Percentiles rank a stretch among this genome's conserved stretches.
Evolutionary conservation across 1,139 yeast genomes (phyloP).

Genomic region (Scheffersomyces insectosa): DNA sequence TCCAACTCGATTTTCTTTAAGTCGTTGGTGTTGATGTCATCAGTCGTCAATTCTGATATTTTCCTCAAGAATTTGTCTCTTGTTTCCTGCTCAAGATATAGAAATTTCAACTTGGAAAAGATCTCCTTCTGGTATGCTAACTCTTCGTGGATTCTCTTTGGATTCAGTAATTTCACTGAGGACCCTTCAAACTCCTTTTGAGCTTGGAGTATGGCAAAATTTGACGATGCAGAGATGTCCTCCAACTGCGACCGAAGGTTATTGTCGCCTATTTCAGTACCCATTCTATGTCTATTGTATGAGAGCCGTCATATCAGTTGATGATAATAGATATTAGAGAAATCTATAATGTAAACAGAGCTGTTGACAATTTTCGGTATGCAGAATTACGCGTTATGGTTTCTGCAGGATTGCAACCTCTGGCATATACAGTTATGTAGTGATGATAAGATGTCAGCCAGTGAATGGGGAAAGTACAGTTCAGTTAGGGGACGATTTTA

Average conservation of each 20-base stretch:
- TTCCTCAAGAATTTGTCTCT: conserved; percentile 55
- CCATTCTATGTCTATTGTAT: neutral
- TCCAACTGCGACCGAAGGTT: too few relatives aligned
- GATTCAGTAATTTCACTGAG: conserved; percentile 18
- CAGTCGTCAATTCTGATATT: conserved; percentile 15
- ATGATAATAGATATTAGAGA: neutral
- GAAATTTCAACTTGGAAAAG: conserved; percentile 55
- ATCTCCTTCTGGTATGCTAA: conserved; percentile 35
- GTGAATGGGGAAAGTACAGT: too few relatives aligned
- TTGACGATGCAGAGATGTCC: too few relatives aligned
- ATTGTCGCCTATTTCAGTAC: neutral
- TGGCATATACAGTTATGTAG: too few relatives aligned
- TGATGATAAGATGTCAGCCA: too few relatives aligned
- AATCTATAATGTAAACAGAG: too few relatives aligned
- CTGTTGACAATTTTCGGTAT: too few relatives aligned
- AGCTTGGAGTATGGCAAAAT: conserved; percentile 9
- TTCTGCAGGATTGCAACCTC: too few relatives aligned
- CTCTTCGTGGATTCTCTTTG: conserved; percentile 31
- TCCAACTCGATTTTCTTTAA: conserved; percentile 18
- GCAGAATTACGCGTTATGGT: too few relatives aligned
- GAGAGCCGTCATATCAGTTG: neutral
- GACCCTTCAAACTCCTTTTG: conserved; percentile 15
- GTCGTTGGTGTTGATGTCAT: conserved; percentile 19
- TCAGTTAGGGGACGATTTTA: too few relatives aligned
- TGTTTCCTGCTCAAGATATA: conserved; percentile 68